Evolutionary conservation across 345 rosid species (phyloP).

Genomic region (Raphanus sativus): DNA sequence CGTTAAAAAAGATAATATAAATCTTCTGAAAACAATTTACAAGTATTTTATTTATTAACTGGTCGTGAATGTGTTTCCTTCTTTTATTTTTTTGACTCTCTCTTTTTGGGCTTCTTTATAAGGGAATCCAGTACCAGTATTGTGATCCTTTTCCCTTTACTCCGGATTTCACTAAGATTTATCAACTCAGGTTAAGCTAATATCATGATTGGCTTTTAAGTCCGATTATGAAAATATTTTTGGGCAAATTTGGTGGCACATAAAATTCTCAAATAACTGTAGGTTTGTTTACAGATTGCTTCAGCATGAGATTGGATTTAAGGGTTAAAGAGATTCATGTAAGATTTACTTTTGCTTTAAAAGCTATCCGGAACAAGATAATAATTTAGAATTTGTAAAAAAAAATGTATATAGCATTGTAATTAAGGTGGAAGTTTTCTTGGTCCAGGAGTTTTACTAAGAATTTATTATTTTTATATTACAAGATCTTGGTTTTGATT

Average conservation of each 20-base stretch:
- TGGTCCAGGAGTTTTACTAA: no score
- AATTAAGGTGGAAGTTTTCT: no score
- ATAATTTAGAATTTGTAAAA: no score
- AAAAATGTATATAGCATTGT: no score
- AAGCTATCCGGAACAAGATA: no score
- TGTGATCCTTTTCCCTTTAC: background rate
- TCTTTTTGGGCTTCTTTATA: background rate
- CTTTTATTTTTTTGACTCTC: background rate
- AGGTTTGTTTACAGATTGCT: background rate
- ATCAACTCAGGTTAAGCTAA: background rate
- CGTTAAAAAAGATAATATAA: constrained; percentile 30
- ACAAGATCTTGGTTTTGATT: no score
- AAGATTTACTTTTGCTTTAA: background rate
- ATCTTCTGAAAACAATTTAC: background rate
- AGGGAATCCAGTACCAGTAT: constrained; percentile 26
- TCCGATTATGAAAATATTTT: constrained; percentile 3
- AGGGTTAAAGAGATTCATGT: background rate
- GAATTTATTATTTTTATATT: no score
- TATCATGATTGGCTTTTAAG: background rate
- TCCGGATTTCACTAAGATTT: constrained; percentile 15
- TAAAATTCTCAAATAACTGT: background rate
- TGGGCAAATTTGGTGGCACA: background rate
- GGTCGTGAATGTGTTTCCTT: constrained; percentile 19
- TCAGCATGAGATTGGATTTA: background rate
- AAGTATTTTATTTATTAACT: constrained; percentile 9